Conservation (phyloP, 805 yeast species). For the Ogataea methylovora region DNA sequence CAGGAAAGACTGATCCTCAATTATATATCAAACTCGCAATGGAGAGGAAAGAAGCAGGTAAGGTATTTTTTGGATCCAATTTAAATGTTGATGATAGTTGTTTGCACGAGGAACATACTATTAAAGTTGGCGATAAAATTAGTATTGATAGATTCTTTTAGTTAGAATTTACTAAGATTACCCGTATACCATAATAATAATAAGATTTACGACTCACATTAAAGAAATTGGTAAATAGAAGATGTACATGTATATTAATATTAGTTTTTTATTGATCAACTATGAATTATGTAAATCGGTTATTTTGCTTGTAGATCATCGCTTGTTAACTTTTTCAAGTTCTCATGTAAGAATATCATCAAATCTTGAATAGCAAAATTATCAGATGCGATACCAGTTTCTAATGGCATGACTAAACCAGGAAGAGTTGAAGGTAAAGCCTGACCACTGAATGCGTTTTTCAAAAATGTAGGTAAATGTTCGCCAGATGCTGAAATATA, state of each 20-base stretch:
- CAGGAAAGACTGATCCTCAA: conserved; percentile 26
- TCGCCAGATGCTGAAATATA: conserved; percentile 1
- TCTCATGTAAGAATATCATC: conserved; percentile 11
- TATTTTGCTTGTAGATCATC: too few relatives aligned
- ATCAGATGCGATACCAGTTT: conserved; percentile 21
- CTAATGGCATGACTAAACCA: conserved; percentile 14
- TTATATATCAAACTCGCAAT: conserved; percentile 27
- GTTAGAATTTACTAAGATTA: background rate
- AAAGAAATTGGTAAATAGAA: background rate
- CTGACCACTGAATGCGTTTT: conserved; percentile 13
- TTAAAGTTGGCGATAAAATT: conserved; percentile 11
- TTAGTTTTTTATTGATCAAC: too few relatives aligned
- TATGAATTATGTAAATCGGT: too few relatives aligned
- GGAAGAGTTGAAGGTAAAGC: conserved; percentile 1
- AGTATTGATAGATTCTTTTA: background rate
- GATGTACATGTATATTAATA: background rate
- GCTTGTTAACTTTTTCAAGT: too few relatives aligned
- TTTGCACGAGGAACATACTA: background rate
- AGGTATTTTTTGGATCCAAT: conserved; percentile 31
- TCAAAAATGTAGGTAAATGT: conserved; percentile 2
- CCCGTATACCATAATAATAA: too few relatives aligned
- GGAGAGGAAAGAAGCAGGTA: conserved; percentile 27
- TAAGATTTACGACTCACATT: too few relatives aligned
- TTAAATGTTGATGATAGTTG: conserved; percentile 14
- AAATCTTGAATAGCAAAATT: conserved; percentile 11